phyloP scores from a whole-genome alignment of 768 basidiomycete species.

The Gymnopilus junonius region DNA sequence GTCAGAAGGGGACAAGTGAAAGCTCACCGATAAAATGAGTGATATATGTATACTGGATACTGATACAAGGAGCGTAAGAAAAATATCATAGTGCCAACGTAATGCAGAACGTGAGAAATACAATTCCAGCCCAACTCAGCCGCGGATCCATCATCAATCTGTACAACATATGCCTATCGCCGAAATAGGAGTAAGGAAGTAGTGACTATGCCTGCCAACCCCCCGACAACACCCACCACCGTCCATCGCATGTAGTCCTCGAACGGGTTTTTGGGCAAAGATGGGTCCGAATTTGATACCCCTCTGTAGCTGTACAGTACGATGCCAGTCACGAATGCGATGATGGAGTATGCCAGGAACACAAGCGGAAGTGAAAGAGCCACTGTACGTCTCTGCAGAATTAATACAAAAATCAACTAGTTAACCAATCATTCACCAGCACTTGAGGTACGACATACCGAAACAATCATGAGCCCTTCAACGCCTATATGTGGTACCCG shows the following conservation, averaged over 20 bases:
- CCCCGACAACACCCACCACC: conserved; percentile 66
- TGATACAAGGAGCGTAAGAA: too few relatives aligned
- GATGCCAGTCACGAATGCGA: conserved; percentile 68
- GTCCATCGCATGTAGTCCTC: conserved; percentile 66
- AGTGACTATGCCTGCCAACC: conserved; percentile 62
- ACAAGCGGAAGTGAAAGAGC: conserved; percentile 76
- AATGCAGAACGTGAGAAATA: neutral
- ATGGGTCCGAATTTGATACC: conserved; percentile 40
- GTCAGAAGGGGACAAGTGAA: too few relatives aligned
- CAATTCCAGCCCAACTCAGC: neutral
- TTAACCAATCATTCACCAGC: neutral
- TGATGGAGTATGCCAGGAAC: conserved; percentile 71
- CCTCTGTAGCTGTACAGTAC: conserved; percentile 70
- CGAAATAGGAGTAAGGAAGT: conserved; percentile 48
- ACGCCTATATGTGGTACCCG: conserved; percentile 52
- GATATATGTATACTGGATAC: too few relatives aligned
- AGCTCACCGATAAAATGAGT: too few relatives aligned
- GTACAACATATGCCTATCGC: conserved; percentile 6
- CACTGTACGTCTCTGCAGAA: conserved; percentile 60
- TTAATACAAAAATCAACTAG: neutral
- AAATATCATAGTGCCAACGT: neutral
- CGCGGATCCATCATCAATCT: neutral
- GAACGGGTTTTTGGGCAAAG: conserved; percentile 46
- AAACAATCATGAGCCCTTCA: conserved; percentile 56
- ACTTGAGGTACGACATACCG: conserved; percentile 36